phyloP scores from a whole-genome alignment of 495 filamentous ascomycete genomes.

The Penicillium odoratum region DNA sequence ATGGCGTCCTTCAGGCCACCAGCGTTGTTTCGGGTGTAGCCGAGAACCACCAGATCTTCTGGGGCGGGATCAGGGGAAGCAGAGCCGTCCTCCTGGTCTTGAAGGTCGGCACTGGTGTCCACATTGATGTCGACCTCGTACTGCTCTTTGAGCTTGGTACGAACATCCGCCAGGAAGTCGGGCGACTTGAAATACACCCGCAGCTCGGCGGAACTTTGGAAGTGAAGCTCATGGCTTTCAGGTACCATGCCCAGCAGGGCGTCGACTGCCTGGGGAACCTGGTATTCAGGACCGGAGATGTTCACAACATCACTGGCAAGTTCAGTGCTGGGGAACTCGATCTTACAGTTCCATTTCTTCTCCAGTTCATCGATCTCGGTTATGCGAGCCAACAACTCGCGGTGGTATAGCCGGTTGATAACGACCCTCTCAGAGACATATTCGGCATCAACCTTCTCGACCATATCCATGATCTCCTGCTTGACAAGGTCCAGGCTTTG shows the following conservation, averaged over 20 bases:
- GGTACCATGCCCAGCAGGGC: slow-evolving; percentile 97
- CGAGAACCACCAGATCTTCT: slow-evolving; percentile 60
- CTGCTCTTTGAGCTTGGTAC: slow-evolving; percentile 81
- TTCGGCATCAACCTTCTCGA: slow-evolving; percentile 95
- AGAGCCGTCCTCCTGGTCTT: slow-evolving; percentile 31
- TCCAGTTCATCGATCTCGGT: slow-evolving; percentile 89
- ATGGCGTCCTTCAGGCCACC: slow-evolving; percentile 94
- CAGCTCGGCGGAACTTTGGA: slow-evolving; percentile 73
- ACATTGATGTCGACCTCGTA: slow-evolving; percentile 86
- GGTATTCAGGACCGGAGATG: slow-evolving; percentile 94
- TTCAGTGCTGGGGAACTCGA: slow-evolving; percentile 95
- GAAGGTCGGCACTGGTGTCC: slow-evolving; percentile 46
- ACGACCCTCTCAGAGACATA: slow-evolving; percentile 90
- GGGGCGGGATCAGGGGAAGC: slow-evolving; percentile 35
- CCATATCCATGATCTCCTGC: slow-evolving; percentile 99
- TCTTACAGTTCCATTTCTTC: slow-evolving; percentile 98
- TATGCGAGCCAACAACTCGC: slow-evolving; percentile 85
- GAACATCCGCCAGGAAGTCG: slow-evolving; percentile 74
- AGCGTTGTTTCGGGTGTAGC: slow-evolving; percentile 95
- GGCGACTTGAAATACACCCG: slow-evolving; percentile 74
- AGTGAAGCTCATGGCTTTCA: slow-evolving; percentile 85
- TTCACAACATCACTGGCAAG: slow-evolving; percentile 94
- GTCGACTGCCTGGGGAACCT: slow-evolving; percentile 93
- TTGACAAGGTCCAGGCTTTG: slow-evolving; percentile 96
- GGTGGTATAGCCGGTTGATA: slow-evolving; percentile 93